These are phyloP conservation scores for Alloteropsis semialata DNA, from an alignment of 176 grass and related monocot genomes.

Conservation along the genomic window DNA sequence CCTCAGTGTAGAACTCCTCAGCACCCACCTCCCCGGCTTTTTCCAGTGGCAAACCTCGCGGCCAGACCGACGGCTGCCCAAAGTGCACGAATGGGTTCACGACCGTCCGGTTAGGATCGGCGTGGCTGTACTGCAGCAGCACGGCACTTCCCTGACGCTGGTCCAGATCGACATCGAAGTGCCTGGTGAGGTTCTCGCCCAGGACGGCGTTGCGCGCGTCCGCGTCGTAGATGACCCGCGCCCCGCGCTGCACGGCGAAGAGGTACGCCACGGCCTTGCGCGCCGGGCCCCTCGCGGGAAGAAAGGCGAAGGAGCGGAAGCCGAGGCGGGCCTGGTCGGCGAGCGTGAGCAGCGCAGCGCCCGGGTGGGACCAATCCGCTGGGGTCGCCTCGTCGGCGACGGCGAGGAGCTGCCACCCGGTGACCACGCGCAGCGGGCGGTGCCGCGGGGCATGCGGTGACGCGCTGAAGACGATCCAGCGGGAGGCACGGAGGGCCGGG, in stretches of 20 bases:
- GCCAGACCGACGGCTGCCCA: slow-evolving; percentile 90
- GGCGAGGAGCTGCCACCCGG: slow-evolving; percentile 80
- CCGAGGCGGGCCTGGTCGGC: slow-evolving; percentile 64
- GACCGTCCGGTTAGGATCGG: slow-evolving; percentile 72
- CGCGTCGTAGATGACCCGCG: slow-evolving; percentile 76
- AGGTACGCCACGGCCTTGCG: slow-evolving; percentile 78
- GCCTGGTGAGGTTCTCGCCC: slow-evolving; percentile 40
- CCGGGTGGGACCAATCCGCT: slow-evolving; percentile 67
- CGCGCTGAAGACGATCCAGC: slow-evolving; percentile 75
- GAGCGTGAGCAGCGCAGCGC: slow-evolving; percentile 70
- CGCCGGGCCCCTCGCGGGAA: slow-evolving; percentile 56
- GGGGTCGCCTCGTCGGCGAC: slow-evolving; percentile 74
- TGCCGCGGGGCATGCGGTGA: slow-evolving; percentile 43
- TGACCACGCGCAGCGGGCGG: slow-evolving; percentile 42
- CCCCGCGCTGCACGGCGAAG: slow-evolving; percentile 88
- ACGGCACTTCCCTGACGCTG: slow-evolving; percentile 40
- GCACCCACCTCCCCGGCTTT: slow-evolving; percentile 57
- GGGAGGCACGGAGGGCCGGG: slow-evolving; percentile 56
- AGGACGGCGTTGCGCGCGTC: slow-evolving; percentile 65
- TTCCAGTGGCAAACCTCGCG: slow-evolving; percentile 78
- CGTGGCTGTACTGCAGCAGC: slow-evolving; percentile 88
- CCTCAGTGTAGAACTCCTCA: slow-evolving; percentile 85
- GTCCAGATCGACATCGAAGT: slow-evolving; percentile 80
- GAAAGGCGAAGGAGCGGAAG: slow-evolving; percentile 69
- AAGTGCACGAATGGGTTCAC: slow-evolving; percentile 89